Evolutionary conservation across 2,329 filamentous ascomycete species (phyloP), one percentile per base, ranked within the genome.

Genomic region (Achaetomium macrosporum): DNA sequence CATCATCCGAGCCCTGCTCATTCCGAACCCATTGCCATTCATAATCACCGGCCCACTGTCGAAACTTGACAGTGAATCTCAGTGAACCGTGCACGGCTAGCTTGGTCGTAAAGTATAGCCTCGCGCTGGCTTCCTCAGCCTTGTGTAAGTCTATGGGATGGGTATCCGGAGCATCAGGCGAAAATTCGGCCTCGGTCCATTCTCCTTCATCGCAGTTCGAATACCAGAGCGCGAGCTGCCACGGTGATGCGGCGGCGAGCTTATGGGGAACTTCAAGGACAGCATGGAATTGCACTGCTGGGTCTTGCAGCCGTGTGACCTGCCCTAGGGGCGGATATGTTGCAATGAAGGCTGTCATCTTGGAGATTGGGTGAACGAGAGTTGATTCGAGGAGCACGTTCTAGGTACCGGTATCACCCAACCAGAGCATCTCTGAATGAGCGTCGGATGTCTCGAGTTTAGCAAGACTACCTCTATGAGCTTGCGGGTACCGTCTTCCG

Each of bases 181-280:
- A 42, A 30, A 82, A 61, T 1, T 56, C 51, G 16, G 71, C 79
- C 75, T 91, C 72, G 69, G 70, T 56, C 82, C 78, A 74, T 59
- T 75, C 73, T 25, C 71, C 66, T 47, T 79, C 50, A 15, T 63
- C 44, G 2, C 39, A 42, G 13, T 42, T 57, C 4, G 76, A 76
- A 53, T 88, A 82, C 88, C 90, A 95, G 8, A 95, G 69, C 15
- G 81, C 80, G 31, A 90, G 79, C 61, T 93, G 79, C 85, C 88
- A 93, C 17, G 75, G 63, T 56, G 81, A 73, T 15, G 78, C 70
- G 8, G 75, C 73, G 44, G 75, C 73, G 43, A 77, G 77, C 35
- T 73, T 73, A 19, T 67, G 68, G 39, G 81, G 79, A 40, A 85
- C 80, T 60, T 91, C 84, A 31, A 95, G 74, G 12, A 91, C 69